Evolutionary conservation across 495 filamentous ascomycete genomes (phyloP).

Genomic region (Elasticomyces elasticus): DNA sequence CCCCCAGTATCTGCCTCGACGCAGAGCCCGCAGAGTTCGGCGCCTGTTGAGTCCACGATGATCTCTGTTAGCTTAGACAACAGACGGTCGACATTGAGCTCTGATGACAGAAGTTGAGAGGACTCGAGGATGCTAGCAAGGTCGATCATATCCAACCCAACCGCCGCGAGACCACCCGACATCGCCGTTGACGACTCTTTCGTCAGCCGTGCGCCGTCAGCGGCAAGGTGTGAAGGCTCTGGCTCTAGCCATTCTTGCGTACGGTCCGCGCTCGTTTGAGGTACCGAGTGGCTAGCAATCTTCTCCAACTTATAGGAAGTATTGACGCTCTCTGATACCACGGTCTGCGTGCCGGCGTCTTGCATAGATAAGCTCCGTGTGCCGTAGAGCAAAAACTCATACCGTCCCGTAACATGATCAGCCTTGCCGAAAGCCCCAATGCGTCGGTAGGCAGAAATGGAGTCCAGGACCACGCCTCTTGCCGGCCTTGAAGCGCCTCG

Average conservation of each 20-base stretch:
- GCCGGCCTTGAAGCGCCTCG: conserved; percentile 63
- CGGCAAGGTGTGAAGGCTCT: background rate
- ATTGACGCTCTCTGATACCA: background rate
- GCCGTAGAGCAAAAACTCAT: conserved; percentile 60
- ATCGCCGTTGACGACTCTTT: conserved; percentile 24
- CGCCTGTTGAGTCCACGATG: conserved; percentile 76
- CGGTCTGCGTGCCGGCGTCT: conserved; percentile 70
- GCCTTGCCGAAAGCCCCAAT: conserved; percentile 68
- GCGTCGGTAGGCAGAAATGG: conserved; percentile 61
- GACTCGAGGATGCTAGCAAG: conserved; percentile 77
- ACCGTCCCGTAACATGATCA: conserved; percentile 56
- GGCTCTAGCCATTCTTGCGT: conserved; percentile 53
- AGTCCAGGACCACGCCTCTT: conserved; percentile 58
- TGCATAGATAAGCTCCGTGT: conserved; percentile 49
- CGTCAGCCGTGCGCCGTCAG: conserved; percentile 23
- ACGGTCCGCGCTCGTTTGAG: conserved; percentile 43
- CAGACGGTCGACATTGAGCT: conserved; percentile 73
- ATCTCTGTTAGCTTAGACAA: conserved; percentile 85
- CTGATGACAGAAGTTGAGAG: conserved; percentile 82
- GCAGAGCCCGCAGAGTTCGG: conserved; percentile 68
- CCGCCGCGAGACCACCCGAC: conserved; percentile 25
- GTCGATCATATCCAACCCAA: conserved; percentile 67
- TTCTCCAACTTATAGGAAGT: conserved; percentile 41
- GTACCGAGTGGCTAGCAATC: conserved; percentile 1
- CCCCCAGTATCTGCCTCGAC: conserved; percentile 59